Percentiles rank a stretch among this genome's conserved stretches.
Evolutionary conservation across 768 basidiomycete genomes (phyloP).

Genomic region (Hortiboletus campestris): DNA sequence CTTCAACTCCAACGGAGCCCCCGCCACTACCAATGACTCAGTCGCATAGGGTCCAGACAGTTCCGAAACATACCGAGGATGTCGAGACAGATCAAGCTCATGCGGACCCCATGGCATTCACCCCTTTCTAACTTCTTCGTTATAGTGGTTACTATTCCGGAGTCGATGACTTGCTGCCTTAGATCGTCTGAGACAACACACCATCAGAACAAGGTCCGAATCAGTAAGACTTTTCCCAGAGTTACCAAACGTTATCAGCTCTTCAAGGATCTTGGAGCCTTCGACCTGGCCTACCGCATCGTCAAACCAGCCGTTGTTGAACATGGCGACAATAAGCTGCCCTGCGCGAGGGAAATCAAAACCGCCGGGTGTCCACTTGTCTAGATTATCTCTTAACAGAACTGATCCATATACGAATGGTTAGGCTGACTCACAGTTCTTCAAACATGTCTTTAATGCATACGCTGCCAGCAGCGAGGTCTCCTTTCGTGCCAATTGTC

Average conservation of each 20-base stretch:
- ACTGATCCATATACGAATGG: too few relatives aligned
- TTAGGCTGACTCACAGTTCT: too few relatives aligned
- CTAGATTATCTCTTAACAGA: not conserved
- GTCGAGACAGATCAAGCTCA: slow-evolving; percentile 3
- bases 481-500: not conserved
- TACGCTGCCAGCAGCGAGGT: too few relatives aligned
- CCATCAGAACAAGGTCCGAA: not conserved
- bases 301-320: slow-evolving; percentile 12
- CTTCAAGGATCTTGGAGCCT: slow-evolving; percentile 1
- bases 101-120: not conserved
- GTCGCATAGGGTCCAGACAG: not conserved
- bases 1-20: not conserved
- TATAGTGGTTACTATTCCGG: not conserved
- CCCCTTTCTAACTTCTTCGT: not conserved
- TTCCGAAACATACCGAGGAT: not conserved
- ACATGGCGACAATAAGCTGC: not conserved
- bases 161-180: not conserved
- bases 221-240: not conserved
- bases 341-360: not conserved
- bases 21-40: not conserved
- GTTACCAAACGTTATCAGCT: slow-evolving; percentile 1
- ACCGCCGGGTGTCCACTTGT: not conserved
- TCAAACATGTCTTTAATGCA: too few relatives aligned
- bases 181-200: not conserved
- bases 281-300: slow-evolving; percentile 8